These are phyloP conservation scores for Solanum raphanifolium DNA, from an alignment of 257 asterid species.

Conservation along the genomic window DNA sequence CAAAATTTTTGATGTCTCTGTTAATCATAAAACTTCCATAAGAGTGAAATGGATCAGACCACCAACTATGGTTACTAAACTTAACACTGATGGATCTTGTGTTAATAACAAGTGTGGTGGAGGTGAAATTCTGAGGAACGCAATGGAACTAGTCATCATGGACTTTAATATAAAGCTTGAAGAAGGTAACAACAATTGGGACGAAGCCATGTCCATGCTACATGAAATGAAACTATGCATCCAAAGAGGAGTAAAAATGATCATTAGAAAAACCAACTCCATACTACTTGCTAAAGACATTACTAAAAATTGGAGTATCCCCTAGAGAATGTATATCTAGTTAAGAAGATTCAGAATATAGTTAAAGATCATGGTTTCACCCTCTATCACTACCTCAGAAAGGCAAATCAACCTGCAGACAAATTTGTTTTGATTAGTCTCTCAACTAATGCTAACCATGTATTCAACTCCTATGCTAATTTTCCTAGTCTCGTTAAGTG, in stretches of 20 bases:
- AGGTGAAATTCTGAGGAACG: no score
- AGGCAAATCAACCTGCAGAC: no score
- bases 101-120: background rate
- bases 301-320: background rate
- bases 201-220: background rate
- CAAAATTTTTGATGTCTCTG: background rate
- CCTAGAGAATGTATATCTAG: no score
- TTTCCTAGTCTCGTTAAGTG: no score
- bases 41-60: background rate
- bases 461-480: no score
- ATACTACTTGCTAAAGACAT: background rate
- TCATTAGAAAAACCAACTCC: background rate
- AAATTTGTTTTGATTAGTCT: no score
- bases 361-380: no score
- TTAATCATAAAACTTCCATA: background rate
- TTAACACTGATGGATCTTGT: background rate
- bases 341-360: no score
- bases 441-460: no score
- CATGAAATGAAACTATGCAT: background rate
- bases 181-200: background rate
- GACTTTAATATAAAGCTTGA: background rate
- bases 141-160: no score
- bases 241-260: background rate
- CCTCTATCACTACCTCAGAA: no score
- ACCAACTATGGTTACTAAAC: background rate